Conservation (phyloP, 176 grass and related monocot species). For the Rhipidocladum racemiflorum region DNA sequence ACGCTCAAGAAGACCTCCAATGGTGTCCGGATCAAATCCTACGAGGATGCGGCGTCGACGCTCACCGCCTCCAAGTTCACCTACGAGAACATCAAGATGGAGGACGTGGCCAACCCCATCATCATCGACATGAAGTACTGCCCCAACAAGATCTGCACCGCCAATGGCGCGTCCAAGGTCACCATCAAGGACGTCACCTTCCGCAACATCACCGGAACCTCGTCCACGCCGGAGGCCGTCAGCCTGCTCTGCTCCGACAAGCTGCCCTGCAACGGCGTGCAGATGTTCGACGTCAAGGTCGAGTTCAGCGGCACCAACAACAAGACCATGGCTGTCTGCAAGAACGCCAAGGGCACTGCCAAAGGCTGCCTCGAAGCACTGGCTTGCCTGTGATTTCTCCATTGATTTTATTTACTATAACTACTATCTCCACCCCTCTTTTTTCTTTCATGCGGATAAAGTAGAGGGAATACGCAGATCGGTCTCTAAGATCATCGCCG, state of each 20-base stretch:
- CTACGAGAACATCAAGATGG: constrained; percentile 44
- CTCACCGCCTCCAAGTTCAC: neutral
- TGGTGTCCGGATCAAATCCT: constrained; percentile 46
- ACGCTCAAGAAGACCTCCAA: constrained; percentile 23
- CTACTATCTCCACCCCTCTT: too few relatives aligned
- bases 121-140: constrained; percentile 53
- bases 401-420: neutral
- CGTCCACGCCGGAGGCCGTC: constrained; percentile 13
- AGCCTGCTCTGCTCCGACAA: constrained; percentile 29
- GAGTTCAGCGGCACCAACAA: constrained; percentile 13
- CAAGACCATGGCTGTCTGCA: neutral
- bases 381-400: neutral
- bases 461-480: neutral
- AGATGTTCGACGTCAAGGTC: constrained; percentile 26
- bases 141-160: constrained; percentile 20
- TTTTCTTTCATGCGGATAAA: too few relatives aligned
- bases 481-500: neutral
- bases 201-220: constrained; percentile 36
- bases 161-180: constrained; percentile 26
- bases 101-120: constrained; percentile 40
- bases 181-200: constrained; percentile 26
- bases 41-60: neutral
- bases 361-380: neutral
- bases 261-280: constrained; percentile 27
- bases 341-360: neutral